phyloP scores from a whole-genome alignment of 768 basidiomycete species.

The Boletus speciosus region DNA sequence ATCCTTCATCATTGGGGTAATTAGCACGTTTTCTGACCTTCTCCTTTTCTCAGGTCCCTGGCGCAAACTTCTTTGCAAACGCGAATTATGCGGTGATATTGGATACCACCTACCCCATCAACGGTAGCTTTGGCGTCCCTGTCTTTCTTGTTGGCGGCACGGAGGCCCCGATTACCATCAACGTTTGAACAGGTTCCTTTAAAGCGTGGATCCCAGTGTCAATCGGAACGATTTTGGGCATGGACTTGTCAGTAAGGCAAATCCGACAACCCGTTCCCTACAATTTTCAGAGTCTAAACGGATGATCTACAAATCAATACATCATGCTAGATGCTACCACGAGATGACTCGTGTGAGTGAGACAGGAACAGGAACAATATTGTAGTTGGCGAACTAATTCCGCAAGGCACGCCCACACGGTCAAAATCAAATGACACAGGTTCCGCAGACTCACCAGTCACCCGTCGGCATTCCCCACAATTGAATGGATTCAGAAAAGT shows the following conservation, averaged over 20 bases:
- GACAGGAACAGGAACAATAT: not conserved
- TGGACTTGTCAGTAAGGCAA: too few relatives aligned
- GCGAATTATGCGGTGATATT: conserved; percentile 21
- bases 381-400: too few relatives aligned
- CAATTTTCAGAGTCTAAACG: not conserved
- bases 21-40: conserved; percentile 1
- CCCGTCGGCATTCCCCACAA: too few relatives aligned
- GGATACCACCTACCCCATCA: conserved; percentile 21
- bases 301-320: not conserved
- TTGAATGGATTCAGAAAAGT: not conserved
- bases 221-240: not conserved
- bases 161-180: conserved; percentile 16
- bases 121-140: conserved; percentile 16
- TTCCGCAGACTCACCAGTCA: too few relatives aligned
- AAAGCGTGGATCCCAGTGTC: not conserved
- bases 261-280: not conserved
- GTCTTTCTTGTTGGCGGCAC: conserved; percentile 25
- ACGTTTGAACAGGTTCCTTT: conserved; percentile 1
- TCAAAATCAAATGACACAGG: too few relatives aligned
- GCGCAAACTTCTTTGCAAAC: conserved; percentile 21
- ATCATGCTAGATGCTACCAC: not conserved
- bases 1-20: not conserved
- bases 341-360: not conserved
- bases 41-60: conserved; percentile 17
- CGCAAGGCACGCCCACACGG: too few relatives aligned